Evolutionary conservation across 2,329 filamentous ascomycete genomes (phyloP).

Genomic region (Cercospora brassicicola): DNA sequence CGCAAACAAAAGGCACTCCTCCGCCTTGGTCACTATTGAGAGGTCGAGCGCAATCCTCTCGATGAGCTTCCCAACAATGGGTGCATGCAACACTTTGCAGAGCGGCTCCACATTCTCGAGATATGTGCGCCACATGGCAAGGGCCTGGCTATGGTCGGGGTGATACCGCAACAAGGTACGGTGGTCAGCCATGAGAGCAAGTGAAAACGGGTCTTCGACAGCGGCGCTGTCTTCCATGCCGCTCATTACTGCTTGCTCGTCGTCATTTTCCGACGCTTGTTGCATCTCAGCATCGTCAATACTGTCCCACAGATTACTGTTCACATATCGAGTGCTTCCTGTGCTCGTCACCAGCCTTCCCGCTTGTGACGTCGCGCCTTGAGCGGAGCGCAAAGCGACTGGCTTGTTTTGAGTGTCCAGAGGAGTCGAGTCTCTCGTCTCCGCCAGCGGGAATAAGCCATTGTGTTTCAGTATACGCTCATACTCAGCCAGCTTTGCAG

Average conservation of each 20-base stretch:
- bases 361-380: neutral
- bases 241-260: conserved; percentile 24
- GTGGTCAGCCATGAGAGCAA: conserved; percentile 6
- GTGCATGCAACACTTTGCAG: conserved; percentile 68
- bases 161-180: conserved; percentile 44
- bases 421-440: neutral
- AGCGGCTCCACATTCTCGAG: conserved; percentile 71
- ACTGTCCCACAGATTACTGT: conserved; percentile 38
- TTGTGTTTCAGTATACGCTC: conserved; percentile 38
- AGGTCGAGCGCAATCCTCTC: conserved; percentile 44
- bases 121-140: conserved; percentile 60
- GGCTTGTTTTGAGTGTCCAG: neutral
- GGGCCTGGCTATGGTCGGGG: conserved; percentile 55
- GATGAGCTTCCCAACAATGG: conserved; percentile 54
- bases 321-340: conserved; percentile 47
- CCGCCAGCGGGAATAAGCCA: conserved; percentile 2
- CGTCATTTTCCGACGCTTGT: conserved; percentile 24
- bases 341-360: conserved; percentile 35
- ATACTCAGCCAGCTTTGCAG: conserved; percentile 43
- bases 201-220: conserved; percentile 29
- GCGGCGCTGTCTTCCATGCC: conserved; percentile 26
- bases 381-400: neutral
- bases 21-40: conserved; percentile 58
- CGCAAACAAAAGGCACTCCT: conserved; percentile 60
- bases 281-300: conserved; percentile 34